Evolutionary conservation across 495 filamentous ascomycete genomes (phyloP).

Genomic region (Annulohypoxylon bovei): DNA sequence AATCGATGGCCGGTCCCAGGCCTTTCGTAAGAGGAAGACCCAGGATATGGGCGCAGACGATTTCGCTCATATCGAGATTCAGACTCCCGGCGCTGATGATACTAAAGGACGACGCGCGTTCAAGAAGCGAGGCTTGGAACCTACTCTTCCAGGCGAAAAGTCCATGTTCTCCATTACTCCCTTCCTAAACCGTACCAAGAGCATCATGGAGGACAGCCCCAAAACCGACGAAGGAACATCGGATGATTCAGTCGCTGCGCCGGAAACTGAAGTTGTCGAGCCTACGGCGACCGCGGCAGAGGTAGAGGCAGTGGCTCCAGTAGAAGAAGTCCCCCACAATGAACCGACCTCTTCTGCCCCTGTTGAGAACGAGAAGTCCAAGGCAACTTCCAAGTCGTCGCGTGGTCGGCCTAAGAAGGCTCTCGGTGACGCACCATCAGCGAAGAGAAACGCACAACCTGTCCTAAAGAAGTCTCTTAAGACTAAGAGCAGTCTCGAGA

Average conservation of each 20-base stretch:
- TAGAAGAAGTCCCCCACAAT: neutral
- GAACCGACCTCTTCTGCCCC: slow-evolving; percentile 14
- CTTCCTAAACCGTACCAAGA: slow-evolving; percentile 82
- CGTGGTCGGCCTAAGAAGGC: slow-evolving; percentile 55
- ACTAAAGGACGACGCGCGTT: slow-evolving; percentile 50
- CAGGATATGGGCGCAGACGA: slow-evolving; percentile 50
- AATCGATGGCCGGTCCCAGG: slow-evolving; percentile 42
- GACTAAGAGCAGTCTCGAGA: slow-evolving; percentile 39
- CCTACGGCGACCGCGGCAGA: slow-evolving; percentile 16
- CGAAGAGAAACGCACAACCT: slow-evolving; percentile 57
- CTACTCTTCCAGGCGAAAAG: slow-evolving; percentile 77
- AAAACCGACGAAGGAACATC: slow-evolving; percentile 35
- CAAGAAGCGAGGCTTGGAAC: slow-evolving; percentile 63
- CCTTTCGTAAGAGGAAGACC: slow-evolving; percentile 46
- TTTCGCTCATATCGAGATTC: slow-evolving; percentile 47
- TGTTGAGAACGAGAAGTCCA: slow-evolving; percentile 33
- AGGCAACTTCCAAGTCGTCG: slow-evolving; percentile 45
- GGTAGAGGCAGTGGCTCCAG: neutral
- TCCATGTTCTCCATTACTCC: slow-evolving; percentile 93
- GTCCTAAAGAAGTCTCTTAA: slow-evolving; percentile 44
- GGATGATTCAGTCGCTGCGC: slow-evolving; percentile 39
- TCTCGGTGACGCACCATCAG: slow-evolving; percentile 48
- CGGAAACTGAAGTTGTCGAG: slow-evolving; percentile 17
- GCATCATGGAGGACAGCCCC: slow-evolving; percentile 48
- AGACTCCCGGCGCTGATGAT: slow-evolving; percentile 49